Base-by-base conservation (phyloP, 345 rosid genomes). In the Orychophragmus violaceus region DNA sequence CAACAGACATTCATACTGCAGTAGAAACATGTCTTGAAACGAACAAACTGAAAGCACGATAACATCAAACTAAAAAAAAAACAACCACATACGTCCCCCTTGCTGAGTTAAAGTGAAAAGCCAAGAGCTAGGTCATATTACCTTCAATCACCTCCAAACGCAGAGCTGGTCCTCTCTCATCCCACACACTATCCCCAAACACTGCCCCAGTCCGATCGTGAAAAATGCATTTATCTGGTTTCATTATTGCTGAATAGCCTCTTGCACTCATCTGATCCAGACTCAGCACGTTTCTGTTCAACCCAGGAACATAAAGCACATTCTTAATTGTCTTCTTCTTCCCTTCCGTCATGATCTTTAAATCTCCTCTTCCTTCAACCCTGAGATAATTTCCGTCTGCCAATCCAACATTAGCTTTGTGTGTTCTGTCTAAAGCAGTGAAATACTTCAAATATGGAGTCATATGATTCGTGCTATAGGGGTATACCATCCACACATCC, bases 61-160 rank as follows among this genome's bases (percentile, higher is more conserved):
- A 13, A 35, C 23, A 37, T 22, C 49, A 13, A 37, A 37, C 32
- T 12, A 18, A 35, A 25, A 25, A 13, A 16, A 19, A 32, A 55
- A 12, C 9, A 64, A 41, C 17, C 29, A 46, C 54, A 42, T 49
- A 13, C 52, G n/a, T 33, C 48, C 58, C 46, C 36, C 50, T 17
- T 4, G 9, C 54, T n/a, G 55, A 55, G 71, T 44, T 13, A 67
- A 30, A 44, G 56, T 45, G 64, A 57, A 25, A 58, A 3, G 35
- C 24, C 4, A 13, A 54, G 2, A 39, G 30, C 17, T 19, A 0
- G 14, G 22, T 59, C 22, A 14, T 32, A 37, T 37, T 39, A 39
- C 64, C 49, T 37, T 59, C 49, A 14, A 59, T 6, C 63, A 59
- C 61, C 39, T 32, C 8, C 61, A 56, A 56, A 56, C 61, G 44